These are phyloP conservation scores for Rosa multiflora DNA, from an alignment of 306 rosid species.

Conservation along the genomic window DNA sequence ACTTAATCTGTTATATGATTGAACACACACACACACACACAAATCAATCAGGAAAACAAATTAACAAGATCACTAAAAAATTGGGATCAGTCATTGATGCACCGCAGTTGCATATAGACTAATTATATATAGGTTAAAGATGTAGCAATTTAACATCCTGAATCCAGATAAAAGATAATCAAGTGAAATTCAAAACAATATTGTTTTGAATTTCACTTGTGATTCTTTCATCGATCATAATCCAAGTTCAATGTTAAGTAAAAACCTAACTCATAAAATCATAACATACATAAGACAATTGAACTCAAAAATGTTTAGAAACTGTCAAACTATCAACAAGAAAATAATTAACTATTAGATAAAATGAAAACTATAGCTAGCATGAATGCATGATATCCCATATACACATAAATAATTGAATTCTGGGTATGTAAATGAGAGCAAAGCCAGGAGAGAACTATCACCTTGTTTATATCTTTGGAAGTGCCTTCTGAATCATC, in stretches of 20 bases:
- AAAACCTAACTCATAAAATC: not conserved
- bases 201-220: too few species aligned
- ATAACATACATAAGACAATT: not conserved
- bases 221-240: not conserved
- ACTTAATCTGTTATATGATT: not conserved
- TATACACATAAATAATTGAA: not conserved
- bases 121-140: not conserved
- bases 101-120: not conserved
- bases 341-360: not conserved
- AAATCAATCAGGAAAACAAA: too few species aligned
- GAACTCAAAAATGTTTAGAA: not conserved
- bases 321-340: not conserved
- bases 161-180: not conserved
- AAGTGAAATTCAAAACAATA: not conserved
- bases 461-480: slow-evolving; percentile 30
- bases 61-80: not conserved
- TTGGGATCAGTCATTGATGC: not conserved
- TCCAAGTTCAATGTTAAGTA: not conserved
- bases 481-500: slow-evolving; percentile 25
- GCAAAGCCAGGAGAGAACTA: not conserved
- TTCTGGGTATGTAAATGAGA: not conserved
- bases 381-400: too few species aligned
- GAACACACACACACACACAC: too few species aligned
- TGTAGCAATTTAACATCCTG: not conserved
- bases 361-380: not conserved